Percentiles rank a stretch among this genome's conserved stretches.
phyloP scores from a whole-genome alignment of 768 basidiomycete genomes.

The Dendrothele bispora region DNA sequence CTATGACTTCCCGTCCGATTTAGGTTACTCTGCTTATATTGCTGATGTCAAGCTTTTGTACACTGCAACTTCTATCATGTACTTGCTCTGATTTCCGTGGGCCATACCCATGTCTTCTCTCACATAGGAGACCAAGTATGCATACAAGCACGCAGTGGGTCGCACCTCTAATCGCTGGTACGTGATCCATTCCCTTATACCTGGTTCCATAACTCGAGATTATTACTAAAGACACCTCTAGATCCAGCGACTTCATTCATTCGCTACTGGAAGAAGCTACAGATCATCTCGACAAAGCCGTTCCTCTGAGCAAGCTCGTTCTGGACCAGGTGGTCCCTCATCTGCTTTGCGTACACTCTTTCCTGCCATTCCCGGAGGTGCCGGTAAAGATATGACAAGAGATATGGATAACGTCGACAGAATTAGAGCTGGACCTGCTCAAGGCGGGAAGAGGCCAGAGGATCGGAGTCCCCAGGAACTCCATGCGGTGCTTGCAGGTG shows the following conservation, averaged over 20 bases:
- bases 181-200: conserved; percentile 5
- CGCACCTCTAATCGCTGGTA: conserved; percentile 80
- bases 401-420: conserved; percentile 76
- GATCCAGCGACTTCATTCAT: conserved; percentile 76
- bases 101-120: conserved; percentile 73
- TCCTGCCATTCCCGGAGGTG: conserved; percentile 60
- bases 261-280: conserved; percentile 73
- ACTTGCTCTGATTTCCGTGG: no score
- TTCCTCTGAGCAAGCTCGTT: conserved; percentile 38
- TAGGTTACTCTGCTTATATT: conserved; percentile 31
- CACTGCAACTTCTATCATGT: no score
- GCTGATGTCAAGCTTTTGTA: no score
- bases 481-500: conserved; percentile 81
- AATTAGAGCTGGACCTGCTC: conserved; percentile 58
- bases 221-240: conserved; percentile 71
- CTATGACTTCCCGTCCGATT: conserved; percentile 45
- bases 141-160: conserved; percentile 76
- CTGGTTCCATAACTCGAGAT: not conserved
- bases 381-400: conserved; percentile 61
- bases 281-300: conserved; percentile 55
- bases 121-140: conserved; percentile 84
- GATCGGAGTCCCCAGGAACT: conserved; percentile 89
- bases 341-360: conserved; percentile 62
- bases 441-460: conserved; percentile 68
- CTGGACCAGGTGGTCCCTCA: conserved; percentile 34